Conservation (phyloP, 2,329 filamentous ascomycete genomes). For the Penicillium hordei region DNA sequence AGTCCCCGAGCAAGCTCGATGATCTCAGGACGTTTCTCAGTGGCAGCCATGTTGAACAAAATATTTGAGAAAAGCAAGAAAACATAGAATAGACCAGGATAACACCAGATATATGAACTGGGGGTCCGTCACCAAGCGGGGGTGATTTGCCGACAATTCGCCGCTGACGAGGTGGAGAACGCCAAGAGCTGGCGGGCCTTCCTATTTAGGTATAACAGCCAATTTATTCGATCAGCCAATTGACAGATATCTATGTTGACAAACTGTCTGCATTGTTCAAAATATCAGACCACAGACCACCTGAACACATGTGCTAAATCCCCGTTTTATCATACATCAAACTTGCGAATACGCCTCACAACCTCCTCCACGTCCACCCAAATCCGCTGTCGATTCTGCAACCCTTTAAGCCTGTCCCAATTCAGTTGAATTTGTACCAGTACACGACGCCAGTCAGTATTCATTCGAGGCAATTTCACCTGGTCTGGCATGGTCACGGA, state of each 20-base stretch:
- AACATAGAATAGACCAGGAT: background rate
- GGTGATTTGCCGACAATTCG: conserved; percentile 3
- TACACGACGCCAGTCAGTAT: conserved; percentile 24
- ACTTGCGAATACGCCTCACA: conserved; percentile 42
- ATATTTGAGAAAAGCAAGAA: background rate
- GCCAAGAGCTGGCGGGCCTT: conserved; percentile 1
- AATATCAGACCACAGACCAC: background rate
- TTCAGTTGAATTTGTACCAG: conserved; percentile 21
- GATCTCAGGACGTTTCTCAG: conserved; percentile 31
- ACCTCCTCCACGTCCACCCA: conserved; percentile 21
- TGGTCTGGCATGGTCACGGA: background rate
- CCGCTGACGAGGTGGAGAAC: background rate
- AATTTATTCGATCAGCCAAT: background rate
- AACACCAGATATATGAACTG: background rate
- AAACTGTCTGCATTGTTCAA: background rate
- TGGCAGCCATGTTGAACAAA: conserved; percentile 23
- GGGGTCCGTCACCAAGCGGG: background rate
- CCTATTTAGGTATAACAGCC: conserved; percentile 1
- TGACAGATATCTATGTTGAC: background rate
- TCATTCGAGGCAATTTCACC: background rate
- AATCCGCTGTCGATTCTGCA: conserved; percentile 26
- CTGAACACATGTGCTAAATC: no score
- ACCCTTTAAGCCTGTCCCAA: conserved; percentile 23
- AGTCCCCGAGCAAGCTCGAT: conserved; percentile 32
- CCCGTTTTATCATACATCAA: background rate